phyloP scores from a whole-genome alignment of 306 rosid genomes.

The Alnus glutinosa region DNA sequence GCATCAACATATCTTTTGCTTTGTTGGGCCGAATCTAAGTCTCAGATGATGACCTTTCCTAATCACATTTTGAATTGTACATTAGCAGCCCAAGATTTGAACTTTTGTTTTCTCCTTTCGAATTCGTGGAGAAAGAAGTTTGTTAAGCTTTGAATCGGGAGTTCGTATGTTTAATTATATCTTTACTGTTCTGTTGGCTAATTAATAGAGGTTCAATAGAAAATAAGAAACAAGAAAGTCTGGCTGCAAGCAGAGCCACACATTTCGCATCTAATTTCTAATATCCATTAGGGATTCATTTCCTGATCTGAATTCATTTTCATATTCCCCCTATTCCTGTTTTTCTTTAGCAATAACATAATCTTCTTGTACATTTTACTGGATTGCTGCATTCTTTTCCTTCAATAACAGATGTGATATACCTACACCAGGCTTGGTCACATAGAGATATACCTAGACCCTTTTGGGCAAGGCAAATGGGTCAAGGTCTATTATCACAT shows the following conservation, averaged over 20 bases:
- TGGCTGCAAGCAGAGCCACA: no score
- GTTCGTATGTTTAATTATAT: not conserved
- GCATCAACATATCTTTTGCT: not conserved
- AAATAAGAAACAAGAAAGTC: no score
- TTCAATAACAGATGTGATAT: not conserved
- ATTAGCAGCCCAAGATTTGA: no score
- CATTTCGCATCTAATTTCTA: not conserved
- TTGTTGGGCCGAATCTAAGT: not conserved
- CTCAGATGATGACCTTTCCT: no score
- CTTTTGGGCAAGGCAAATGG: no score
- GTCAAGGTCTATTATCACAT: not conserved
- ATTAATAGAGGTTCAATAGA: no score
- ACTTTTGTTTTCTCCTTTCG: no score
- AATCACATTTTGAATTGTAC: no score
- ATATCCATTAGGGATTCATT: not conserved
- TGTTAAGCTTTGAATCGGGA: not conserved
- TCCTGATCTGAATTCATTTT: not conserved
- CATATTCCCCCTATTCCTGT: not conserved
- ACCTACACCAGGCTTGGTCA: not conserved
- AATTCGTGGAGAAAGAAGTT: no score
- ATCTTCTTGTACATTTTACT: not conserved
- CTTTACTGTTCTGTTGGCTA: not conserved
- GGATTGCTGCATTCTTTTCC: conserved; percentile 6
- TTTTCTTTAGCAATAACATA: not conserved
- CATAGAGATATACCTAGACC: no score